Base-by-base conservation (phyloP, 495 filamentous ascomycete genomes). In the Neurospora tetrasperma region DNA sequence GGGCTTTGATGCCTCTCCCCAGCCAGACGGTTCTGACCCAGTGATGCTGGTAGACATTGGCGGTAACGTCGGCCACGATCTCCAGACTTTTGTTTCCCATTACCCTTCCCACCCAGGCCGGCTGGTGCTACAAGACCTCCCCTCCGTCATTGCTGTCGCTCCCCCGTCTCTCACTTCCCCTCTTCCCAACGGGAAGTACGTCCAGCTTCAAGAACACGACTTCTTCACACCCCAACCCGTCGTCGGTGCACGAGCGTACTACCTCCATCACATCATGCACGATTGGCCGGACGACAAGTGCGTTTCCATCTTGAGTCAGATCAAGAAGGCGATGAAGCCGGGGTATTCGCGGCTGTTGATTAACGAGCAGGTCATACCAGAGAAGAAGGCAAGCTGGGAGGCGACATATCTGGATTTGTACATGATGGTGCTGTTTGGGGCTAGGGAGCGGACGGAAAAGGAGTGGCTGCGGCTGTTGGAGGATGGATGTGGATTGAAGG, bases 1-100 rank as follows among this genome's bases (percentile, higher is more conserved):
- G 12, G 81, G 79, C 2, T 71, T 74, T 68, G 74, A 74, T 23
- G 27, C 54, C 14, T n/a, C 76, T 46, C 6, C 48, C 23, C 75
- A 81, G 44, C 76, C 77, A 0, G 71, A 73, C 35, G 46, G 27
- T 2, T 44, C 20, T 0, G 54, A 66, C 6, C 12, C 54, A 9
- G 31, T 38, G 5, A 75, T 89, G 3, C 74, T 90, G 2, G 86
- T 90, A 14, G 89, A 91, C 76, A 78, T 89, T 1, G 88, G 83
- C 39, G 88, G 86, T 3, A 81, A 80, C 12, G 68, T 82, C 3
- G 88, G 88, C 2, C 84, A 89, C 39, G 85, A 90, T 72, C 75
- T 89, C 0, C 70, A 78, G 1, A 79, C 81, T n/a, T 86, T 90
- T 74, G 73, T 71, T 6, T n/a, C 43, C 2, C 77, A 82, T 27